Base-by-base conservation (phyloP, 345 rosid genomes). In the Salix exigua region DNA sequence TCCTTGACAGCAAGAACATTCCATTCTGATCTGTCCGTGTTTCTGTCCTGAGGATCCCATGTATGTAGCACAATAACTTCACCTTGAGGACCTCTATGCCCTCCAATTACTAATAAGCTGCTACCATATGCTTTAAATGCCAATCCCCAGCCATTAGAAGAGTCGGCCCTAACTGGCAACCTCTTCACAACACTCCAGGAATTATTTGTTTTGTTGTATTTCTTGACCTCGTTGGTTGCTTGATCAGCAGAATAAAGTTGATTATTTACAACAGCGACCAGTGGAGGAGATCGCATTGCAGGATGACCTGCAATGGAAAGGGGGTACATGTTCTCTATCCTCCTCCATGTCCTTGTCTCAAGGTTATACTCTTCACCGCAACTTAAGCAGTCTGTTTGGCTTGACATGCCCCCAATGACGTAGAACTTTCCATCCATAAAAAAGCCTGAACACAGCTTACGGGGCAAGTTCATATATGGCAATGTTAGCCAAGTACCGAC, bases 121-220 rank as follows among this genome's bases (percentile, higher is more conserved):
- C 82, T 81, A 33, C 95, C 97, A 7, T 88, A 92, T n/a, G 97
- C 92, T 79, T 92, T 92, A 74, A 92, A 92, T 33, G 97, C 97
- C 68, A 92, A 77, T 2, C 97, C 97, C 97, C 97, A 92, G 26
- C 97, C 95, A 77, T 88, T 90, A 1, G 95, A 90, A 4, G 89
- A 83, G 78, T 92, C 97, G 76, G 89, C 93, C 79, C 88, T 87
- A 8, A 88, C 91, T 0, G 95, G 97, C 64, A 92, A 87, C 84
- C 97, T 87, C 61, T 93, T 94, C 84, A 90, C 68, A n/a, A 92
- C 90, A 33, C 81, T 81, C 97, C 97, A 92, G 0, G 76, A 75
- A 82, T 92, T 92, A 76, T 82, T 83, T 78, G 4, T 75, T 78
- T 92, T 92, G 67, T 90, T 84, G 28, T 92, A 92, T 81, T 83